phyloP scores from a whole-genome alignment of 1,284 basidiomycete genomes.

The Moesziomyces sp. region DNA sequence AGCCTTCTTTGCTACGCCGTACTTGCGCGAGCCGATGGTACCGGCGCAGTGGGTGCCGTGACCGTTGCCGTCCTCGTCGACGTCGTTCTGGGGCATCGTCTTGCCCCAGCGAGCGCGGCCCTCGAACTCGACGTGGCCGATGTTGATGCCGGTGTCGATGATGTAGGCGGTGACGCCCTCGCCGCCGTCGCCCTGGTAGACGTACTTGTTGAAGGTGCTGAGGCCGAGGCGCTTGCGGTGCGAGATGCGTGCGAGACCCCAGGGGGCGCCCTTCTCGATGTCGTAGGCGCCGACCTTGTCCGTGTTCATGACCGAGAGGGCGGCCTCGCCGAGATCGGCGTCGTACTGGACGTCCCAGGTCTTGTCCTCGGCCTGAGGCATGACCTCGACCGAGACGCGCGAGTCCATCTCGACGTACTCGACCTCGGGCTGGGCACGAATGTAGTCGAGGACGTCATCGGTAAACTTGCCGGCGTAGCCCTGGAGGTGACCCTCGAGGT shows the following conservation, averaged over 20 bases:
- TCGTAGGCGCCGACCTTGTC: conserved; percentile 50
- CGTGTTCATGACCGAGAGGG: conserved; percentile 64
- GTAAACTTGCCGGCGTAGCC: conserved; percentile 90
- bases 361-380: conserved; percentile 58
- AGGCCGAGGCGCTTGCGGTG: conserved; percentile 84
- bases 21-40: conserved; percentile 76
- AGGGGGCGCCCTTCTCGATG: conserved; percentile 82
- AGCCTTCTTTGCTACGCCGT: conserved; percentile 94
- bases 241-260: conserved; percentile 96
- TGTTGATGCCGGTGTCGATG: conserved; percentile 84
- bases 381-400: conserved; percentile 59
- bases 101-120: conserved; percentile 76
- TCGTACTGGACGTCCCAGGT: conserved; percentile 68
- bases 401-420: conserved; percentile 88
- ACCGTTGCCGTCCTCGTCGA: conserved; percentile 78
- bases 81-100: conserved; percentile 73
- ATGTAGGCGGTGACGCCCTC: conserved; percentile 88
- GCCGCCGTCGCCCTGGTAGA: conserved; percentile 80
- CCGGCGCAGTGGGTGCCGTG: conserved; percentile 79
- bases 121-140: conserved; percentile 86
- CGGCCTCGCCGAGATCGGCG: conserved; percentile 76
- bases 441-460: conserved; percentile 77
- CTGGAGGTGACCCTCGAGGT: conserved; percentile 70
- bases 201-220: conserved; percentile 86
- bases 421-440: conserved; percentile 89